Evolutionary conservation across 2,329 filamentous ascomycete species (phyloP), one percentile per base, ranked within the genome.

Genomic region (Diaporthe citri): DNA sequence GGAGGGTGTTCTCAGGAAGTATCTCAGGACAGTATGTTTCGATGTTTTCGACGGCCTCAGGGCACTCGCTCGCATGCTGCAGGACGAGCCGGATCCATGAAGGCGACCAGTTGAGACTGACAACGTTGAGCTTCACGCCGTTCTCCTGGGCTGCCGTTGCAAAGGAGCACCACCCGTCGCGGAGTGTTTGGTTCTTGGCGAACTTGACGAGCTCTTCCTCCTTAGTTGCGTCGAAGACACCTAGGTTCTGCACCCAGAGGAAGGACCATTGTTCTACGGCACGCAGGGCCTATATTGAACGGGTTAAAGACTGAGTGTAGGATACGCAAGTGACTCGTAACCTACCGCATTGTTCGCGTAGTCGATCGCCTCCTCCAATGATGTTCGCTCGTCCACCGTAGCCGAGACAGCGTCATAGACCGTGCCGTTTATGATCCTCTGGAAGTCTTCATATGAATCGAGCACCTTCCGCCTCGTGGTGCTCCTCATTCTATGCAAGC

Each of bases 381-480:
- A 67, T 1, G 64, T 28, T 4, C 46, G 64, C 31, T 39, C 64
- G 34, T 67, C 46, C 4, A 67, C 64, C 1, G 64, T 67, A 2
- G 46, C 64, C 1, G 64, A 67, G 22, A 67, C 64, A 67, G 64
- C 64, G 34, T 67, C 64, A 28, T 67, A 67, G 22, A 67, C 64
- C 31, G 64, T 67, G 46, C 64, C 22, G 17, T 8, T 48, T 22
- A 6, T 1, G 20, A 4, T 13, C 6, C 28, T 4, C 25, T 13
- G 3, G 20, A 36, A 9, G 6, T n/a, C 43, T 34, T 12, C 3
- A 48, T 12, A 17, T 36, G 22, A 15, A 10, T 36, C 9, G 39
- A 62, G 36, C 3, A 46, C 25, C 5, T 34, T 22, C 41, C 28
- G 17, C 60, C 3, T 36, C 60, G 17, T 36, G 41, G 36, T 31